Evolutionary conservation across 768 basidiomycete genomes (phyloP).

Genomic region (Megacollybia marginata): DNA sequence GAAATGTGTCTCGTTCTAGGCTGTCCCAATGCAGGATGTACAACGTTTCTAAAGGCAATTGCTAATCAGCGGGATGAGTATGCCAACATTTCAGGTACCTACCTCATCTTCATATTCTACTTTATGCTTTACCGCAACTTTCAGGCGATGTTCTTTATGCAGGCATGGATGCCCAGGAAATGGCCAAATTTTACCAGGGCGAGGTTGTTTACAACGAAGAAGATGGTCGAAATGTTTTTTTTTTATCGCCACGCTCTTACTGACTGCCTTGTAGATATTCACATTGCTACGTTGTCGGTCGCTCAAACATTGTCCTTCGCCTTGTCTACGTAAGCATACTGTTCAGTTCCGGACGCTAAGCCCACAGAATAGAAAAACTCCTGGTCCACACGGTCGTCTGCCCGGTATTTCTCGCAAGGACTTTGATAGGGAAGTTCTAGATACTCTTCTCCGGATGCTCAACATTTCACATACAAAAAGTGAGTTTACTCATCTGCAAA

Average conservation of each 20-base stretch:
- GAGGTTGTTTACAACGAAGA: conserved; percentile 77
- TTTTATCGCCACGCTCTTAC: neutral
- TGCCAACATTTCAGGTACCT: conserved; percentile 32
- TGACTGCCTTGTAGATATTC: conserved; percentile 54
- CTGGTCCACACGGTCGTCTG: conserved; percentile 67
- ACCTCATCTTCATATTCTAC: too few relatives aligned
- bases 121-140: too few relatives aligned
- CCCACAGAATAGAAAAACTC: conserved; percentile 41
- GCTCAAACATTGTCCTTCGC: conserved; percentile 70
- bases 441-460: conserved; percentile 67
- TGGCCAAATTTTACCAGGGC: conserved; percentile 70
- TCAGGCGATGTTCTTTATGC: conserved; percentile 74
- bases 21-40: conserved; percentile 79
- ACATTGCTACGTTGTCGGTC: conserved; percentile 78
- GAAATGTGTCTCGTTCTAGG: conserved; percentile 87
- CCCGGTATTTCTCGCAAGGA: conserved; percentile 55
- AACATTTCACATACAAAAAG: conserved; percentile 74
- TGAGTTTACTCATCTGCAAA: neutral
- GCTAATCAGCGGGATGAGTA: conserved; percentile 70
- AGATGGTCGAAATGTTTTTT: conserved; percentile 27
- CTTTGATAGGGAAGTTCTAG: conserved; percentile 48
- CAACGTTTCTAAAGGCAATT: conserved; percentile 79
- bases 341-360: neutral
- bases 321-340: conserved; percentile 41
- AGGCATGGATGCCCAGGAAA: conserved; percentile 69